These are phyloP conservation scores for Sarcodon sp. DNA, from an alignment of 768 basidiomycete species.

Conservation along the genomic window DNA sequence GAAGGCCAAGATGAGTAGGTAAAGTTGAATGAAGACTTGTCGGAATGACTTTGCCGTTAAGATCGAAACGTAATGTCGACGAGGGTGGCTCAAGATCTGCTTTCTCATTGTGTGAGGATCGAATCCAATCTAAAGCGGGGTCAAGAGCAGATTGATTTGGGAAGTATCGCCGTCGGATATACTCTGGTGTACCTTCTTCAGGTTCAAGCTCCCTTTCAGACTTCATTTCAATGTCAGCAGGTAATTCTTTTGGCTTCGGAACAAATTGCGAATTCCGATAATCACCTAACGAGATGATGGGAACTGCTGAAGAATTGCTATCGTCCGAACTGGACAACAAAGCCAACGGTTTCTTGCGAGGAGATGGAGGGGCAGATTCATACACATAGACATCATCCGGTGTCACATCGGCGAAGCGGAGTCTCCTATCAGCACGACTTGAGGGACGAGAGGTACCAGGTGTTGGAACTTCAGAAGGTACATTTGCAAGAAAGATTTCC, in stretches of 20 bases:
- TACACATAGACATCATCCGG: conserved; percentile 74
- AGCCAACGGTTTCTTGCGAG: conserved; percentile 44
- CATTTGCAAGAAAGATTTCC: background rate
- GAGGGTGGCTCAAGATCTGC: conserved; percentile 11
- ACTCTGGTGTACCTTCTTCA: conserved; percentile 69
- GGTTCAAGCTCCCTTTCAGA: conserved; percentile 4
- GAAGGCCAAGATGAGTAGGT: conserved; percentile 78
- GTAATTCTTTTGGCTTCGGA: background rate
- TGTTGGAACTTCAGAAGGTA: background rate
- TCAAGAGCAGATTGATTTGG: conserved; percentile 56
- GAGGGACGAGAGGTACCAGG: conserved; percentile 40
- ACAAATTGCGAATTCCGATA: conserved; percentile 12
- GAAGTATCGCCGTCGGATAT: conserved; percentile 77
- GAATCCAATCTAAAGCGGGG: conserved; percentile 76
- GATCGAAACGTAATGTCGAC: conserved; percentile 44
- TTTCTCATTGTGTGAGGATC: conserved; percentile 17
- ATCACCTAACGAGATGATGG: conserved; percentile 26
- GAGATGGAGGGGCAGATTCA: conserved; percentile 70
- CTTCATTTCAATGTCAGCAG: background rate
- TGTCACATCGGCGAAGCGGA: conserved; percentile 68
- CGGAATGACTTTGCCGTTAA: conserved; percentile 61
- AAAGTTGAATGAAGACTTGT: conserved; percentile 36
- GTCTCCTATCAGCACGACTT: conserved; percentile 34
- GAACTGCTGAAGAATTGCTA: conserved; percentile 9
- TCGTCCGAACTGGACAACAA: conserved; percentile 36